Base-by-base conservation (phyloP, 1,284 basidiomycete genomes). In the Marasmius fiardii region DNA sequence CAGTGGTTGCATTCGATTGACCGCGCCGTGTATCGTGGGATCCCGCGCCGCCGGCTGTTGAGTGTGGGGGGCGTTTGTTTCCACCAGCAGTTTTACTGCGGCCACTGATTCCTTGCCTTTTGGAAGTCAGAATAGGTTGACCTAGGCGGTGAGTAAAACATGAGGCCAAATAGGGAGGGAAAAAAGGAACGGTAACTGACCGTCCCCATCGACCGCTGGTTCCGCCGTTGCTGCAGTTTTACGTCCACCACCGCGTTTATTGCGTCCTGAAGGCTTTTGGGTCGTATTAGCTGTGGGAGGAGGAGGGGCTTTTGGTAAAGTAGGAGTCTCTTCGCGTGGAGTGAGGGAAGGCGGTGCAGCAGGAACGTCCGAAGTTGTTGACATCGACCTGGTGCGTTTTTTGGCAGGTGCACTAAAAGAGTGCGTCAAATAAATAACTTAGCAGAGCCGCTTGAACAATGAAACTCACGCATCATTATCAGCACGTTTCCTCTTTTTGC, bases 401-500 rank as follows among this genome's bases (percentile, higher is more conserved):
- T 58, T 58, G 12, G 51, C 48, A 41, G 39, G 43, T 28, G 50
- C 33, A 21, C 57, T 55, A 47, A 21, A 51, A 52, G 51, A 49
- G 54, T 65, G 33, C 65, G 61, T 57, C 52, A 63, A 53, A 59
- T 11, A 52, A 53, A 57, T 50, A 16, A 35, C 24, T 18, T n/a
- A 31, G 28, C 10, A 47, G 23, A 52, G 44, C n/a, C 43, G 28
- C 35, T 51, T 18, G 49, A 43, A 48, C 54, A 56, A 59, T 20
- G 52, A 45, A 43, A 77, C 85, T 71, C 63, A 90, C 88, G 66
- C 68, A 61, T 90, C 88, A 53, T 89, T 88, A 35, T 88, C 86
- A 39, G 71, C 71, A 51, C 88, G 80, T 68, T 90, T 92, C 67
- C 89, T 81, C 70, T 91, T 92, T 73, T 82, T 90, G 63, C 81